A percentile compares a stretch with the other conserved stretches of the same genome.
Evolutionary conservation across 768 basidiomycete species (phyloP).

Genomic region (Lentinula aciculospora): DNA sequence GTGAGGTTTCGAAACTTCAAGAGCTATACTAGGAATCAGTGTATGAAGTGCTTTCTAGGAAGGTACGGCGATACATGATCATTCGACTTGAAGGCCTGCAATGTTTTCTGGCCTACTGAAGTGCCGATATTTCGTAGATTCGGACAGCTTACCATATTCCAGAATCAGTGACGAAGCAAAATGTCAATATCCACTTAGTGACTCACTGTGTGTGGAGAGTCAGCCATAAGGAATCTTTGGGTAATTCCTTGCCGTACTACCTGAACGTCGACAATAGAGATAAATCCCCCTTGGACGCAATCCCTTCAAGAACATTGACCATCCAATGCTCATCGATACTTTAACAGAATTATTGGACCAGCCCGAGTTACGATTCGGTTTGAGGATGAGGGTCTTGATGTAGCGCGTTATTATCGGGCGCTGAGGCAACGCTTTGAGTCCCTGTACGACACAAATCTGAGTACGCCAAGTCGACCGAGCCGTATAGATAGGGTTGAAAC

Average conservation of each 20-base stretch:
- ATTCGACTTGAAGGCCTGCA: conserved; percentile 8
- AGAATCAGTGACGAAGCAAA: not conserved
- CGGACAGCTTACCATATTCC: conserved; percentile 10
- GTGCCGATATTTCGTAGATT: conserved; percentile 12
- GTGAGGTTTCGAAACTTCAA: conserved; percentile 12
- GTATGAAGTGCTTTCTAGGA: not conserved
- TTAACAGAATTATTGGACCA: conserved; percentile 5
- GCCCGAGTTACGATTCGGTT: not conserved
- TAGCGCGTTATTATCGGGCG: not conserved
- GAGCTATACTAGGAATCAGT: conserved; percentile 7
- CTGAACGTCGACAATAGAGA: conserved; percentile 10
- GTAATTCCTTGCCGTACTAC: conserved; percentile 16
- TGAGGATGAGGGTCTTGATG: conserved; percentile 1
- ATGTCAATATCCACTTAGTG: too few species aligned
- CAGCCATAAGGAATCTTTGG: conserved; percentile 14
- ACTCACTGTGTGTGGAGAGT: conserved; percentile 11
- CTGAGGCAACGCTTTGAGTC: not conserved
- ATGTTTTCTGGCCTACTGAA: conserved; percentile 13
- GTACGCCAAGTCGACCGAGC: not conserved
- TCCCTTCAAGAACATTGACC: conserved; percentile 7
- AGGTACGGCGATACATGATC: conserved; percentile 9
- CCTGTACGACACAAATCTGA: not conserved
- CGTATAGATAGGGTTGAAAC: not conserved
- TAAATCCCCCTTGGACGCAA: conserved; percentile 10
- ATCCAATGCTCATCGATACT: conserved; percentile 10